phyloP scores from a whole-genome alignment of 1,284 basidiomycete species.

The Chalciporus sp. region DNA sequence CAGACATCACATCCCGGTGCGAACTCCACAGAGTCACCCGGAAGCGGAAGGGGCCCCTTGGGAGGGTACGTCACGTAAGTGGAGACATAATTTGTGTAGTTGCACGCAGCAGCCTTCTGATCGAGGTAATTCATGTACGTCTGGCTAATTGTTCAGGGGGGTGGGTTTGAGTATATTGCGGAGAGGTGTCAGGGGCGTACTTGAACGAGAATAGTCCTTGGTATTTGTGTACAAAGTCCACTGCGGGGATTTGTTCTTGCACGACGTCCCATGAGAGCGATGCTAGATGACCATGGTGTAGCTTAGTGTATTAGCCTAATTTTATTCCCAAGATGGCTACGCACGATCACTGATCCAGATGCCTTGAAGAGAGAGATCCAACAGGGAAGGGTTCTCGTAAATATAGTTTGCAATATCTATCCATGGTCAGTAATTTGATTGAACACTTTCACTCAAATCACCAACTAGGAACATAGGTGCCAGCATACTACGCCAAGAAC shows the following conservation, averaged over 20 bases:
- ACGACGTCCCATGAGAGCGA: conserved; percentile 61
- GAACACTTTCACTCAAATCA: not conserved
- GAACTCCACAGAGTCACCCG: conserved; percentile 47
- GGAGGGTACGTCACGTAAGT: conserved; percentile 72
- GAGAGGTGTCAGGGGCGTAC: conserved; percentile 35
- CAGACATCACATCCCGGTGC: conserved; percentile 66
- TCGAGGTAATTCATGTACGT: conserved; percentile 65
- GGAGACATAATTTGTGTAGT: conserved; percentile 63
- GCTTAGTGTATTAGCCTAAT: not conserved
- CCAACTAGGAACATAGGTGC: conserved; percentile 60
- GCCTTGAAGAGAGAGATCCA: conserved; percentile 64
- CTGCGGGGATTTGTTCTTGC: conserved; percentile 66
- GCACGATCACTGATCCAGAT: conserved; percentile 75
- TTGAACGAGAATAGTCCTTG: conserved; percentile 70
- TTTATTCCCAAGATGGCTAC: conserved; percentile 20
- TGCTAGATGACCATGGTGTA: conserved; percentile 38
- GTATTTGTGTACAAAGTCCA: conserved; percentile 72
- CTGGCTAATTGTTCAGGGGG: conserved; percentile 42
- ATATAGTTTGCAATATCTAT: conserved; percentile 76
- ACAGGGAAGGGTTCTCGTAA: conserved; percentile 52
- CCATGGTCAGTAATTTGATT: not conserved
- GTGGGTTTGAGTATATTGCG: not conserved
- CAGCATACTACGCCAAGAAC: conserved; percentile 48
- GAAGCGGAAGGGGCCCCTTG: conserved; percentile 55
- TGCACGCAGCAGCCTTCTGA: conserved; percentile 52